phyloP scores from a whole-genome alignment of 1,284 basidiomycete species.

The Cystobasidium slooffiae region DNA sequence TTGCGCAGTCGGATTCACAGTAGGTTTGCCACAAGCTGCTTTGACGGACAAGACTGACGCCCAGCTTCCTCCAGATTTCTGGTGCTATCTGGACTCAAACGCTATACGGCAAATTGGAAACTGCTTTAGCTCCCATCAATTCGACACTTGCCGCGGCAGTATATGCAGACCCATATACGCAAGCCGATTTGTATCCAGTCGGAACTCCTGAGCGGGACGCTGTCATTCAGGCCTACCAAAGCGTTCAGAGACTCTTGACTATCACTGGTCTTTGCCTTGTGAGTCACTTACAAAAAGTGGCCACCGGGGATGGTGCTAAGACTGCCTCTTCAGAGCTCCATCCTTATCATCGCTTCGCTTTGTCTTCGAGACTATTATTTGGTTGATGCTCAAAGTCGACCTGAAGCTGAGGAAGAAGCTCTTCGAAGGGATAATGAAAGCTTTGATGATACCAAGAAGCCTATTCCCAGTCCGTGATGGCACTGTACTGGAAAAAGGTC shows the following conservation, averaged over 20 bases:
- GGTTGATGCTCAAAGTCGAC: slow-evolving; percentile 17
- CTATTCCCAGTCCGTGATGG: not conserved
- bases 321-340: not conserved
- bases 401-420: slow-evolving; percentile 28
- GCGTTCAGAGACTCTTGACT: slow-evolving; percentile 55
- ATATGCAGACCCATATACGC: slow-evolving; percentile 56
- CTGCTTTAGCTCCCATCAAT: slow-evolving; percentile 51
- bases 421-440: slow-evolving; percentile 1
- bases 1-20: slow-evolving; percentile 30
- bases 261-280: slow-evolving; percentile 55
- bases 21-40: not conserved
- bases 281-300: not conserved
- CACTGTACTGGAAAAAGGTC: not conserved
- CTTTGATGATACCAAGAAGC: not conserved
- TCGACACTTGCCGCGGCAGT: slow-evolving; percentile 54
- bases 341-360: slow-evolving; percentile 29
- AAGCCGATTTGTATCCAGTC: slow-evolving; percentile 54
- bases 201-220: slow-evolving; percentile 56
- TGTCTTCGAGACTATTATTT: slow-evolving; percentile 33
- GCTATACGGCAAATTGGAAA: slow-evolving; percentile 53
- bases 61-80: slow-evolving; percentile 46
- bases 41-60: not conserved
- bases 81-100: slow-evolving; percentile 60
- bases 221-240: slow-evolving; percentile 53
- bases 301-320: not conserved